Evolutionary conservation across 2,329 filamentous ascomycete species (phyloP).

Genomic region (Iodosphaeria phyllophila): DNA sequence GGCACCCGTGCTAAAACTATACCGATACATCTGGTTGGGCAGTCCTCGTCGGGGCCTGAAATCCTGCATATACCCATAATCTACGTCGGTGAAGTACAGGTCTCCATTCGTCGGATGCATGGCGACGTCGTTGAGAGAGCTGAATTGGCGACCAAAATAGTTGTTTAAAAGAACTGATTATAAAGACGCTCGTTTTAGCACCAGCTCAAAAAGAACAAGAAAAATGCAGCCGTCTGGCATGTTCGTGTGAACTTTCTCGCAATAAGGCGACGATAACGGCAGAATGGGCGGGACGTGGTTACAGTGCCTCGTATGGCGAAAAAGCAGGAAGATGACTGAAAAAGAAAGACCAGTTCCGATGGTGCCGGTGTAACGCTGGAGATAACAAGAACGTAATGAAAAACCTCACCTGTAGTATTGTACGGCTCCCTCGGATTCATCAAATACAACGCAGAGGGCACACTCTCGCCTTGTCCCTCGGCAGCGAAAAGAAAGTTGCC

Average conservation of each 20-base stretch:
- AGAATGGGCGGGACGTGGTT: too few relatives aligned
- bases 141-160: conserved; percentile 40
- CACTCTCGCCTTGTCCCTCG: conserved; percentile 27
- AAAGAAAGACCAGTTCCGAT: too few relatives aligned
- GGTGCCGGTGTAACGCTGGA: too few relatives aligned
- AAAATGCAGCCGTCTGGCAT: not conserved
- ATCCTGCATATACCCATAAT: conserved; percentile 37
- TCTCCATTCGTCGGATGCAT: conserved; percentile 33
- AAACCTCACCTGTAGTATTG: conserved; percentile 24
- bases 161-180: conserved; percentile 31
- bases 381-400: too few relatives aligned
- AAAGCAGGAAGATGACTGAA: too few relatives aligned
- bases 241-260: not conserved
- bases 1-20: conserved; percentile 27
- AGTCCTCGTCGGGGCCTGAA: conserved; percentile 34
- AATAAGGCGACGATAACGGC: too few relatives aligned
- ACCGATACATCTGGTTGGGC: conserved; percentile 39
- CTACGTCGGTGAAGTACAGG: conserved; percentile 46
- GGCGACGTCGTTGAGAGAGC: conserved; percentile 38
- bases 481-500: conserved; percentile 28
- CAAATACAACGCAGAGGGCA: conserved; percentile 19
- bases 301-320: too few relatives aligned
- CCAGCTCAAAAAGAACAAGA: too few relatives aligned
- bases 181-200: not conserved
- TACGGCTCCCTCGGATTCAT: conserved; percentile 27